phyloP scores from a whole-genome alignment of 2,329 filamentous ascomycete species.

The Gaeumannomyces tritici region DNA sequence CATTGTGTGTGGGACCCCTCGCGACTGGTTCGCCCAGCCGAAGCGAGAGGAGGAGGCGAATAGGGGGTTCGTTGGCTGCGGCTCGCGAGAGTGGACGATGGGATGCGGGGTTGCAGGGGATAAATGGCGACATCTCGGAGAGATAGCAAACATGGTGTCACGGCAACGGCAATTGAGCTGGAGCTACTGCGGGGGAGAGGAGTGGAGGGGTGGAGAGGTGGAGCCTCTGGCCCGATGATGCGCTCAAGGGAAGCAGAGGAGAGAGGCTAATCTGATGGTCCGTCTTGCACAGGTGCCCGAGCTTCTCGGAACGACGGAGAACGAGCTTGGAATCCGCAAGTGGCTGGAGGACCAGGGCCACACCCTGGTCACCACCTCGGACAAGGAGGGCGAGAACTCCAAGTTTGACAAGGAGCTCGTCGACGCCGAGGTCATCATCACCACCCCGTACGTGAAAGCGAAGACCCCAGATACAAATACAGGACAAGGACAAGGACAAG shows the following conservation, averaged over 20 bases:
- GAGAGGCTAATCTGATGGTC: slow-evolving; percentile 2
- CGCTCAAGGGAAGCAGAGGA: no score
- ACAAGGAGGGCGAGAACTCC: slow-evolving; percentile 91
- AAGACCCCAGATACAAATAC: neutral
- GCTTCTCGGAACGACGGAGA: slow-evolving; percentile 92
- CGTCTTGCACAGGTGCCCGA: slow-evolving; percentile 51
- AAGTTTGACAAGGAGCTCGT: slow-evolving; percentile 92
- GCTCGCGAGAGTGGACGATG: slow-evolving; percentile 4
- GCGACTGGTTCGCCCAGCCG: no score
- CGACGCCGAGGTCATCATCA: slow-evolving; percentile 98
- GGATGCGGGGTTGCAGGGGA: neutral
- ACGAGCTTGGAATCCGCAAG: slow-evolving; percentile 92
- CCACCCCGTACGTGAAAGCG: slow-evolving; percentile 64
- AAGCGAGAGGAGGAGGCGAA: neutral
- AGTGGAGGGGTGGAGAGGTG: neutral
- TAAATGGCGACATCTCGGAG: slow-evolving; percentile 2
- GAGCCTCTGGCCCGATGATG: neutral
- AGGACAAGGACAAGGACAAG: neutral
- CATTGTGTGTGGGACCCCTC: no score
- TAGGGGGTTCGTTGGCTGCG: neutral
- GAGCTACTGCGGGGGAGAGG: no score
- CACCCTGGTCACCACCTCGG: slow-evolving; percentile 91
- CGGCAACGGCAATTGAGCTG: no score
- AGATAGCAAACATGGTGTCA: neutral
- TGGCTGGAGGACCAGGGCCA: slow-evolving; percentile 98